A percentile compares a stretch with the other conserved stretches of the same genome.
Evolutionary conservation across 176 grass and related monocot species (phyloP).

Genomic region (Aegilops tauschii): DNA sequence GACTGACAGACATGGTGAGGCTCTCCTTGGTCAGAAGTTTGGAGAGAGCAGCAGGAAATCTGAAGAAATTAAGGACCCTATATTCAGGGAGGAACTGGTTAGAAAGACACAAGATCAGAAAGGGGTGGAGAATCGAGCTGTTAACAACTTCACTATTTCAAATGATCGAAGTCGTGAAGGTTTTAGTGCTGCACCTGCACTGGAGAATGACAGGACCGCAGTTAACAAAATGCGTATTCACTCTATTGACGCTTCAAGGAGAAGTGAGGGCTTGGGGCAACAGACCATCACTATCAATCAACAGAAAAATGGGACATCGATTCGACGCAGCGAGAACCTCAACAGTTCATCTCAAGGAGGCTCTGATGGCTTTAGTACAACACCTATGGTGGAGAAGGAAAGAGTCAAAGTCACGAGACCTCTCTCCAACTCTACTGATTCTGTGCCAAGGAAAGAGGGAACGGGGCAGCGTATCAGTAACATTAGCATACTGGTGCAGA

Average conservation of each 20-base stretch:
- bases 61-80: conserved; percentile 51
- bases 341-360: conserved; percentile 33
- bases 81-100: conserved; percentile 50
- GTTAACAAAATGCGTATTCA: conserved; percentile 48
- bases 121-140: conserved; percentile 33
- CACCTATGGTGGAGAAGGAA: conserved; percentile 40
- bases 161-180: conserved; percentile 42
- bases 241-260: conserved; percentile 35
- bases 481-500: conserved; percentile 51
- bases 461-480: conserved; percentile 48
- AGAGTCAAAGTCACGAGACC: conserved; percentile 36
- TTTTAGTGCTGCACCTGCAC: conserved; percentile 21
- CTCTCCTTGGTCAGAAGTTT: conserved; percentile 33
- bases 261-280: conserved; percentile 43
- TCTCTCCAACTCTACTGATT: conserved; percentile 34
- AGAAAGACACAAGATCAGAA: conserved; percentile 53
- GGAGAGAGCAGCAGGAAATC: conserved; percentile 48
- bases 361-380: conserved; percentile 23
- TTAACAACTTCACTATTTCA: conserved; percentile 45
- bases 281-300: conserved; percentile 38
- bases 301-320: conserved; percentile 54
- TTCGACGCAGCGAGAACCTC: conserved; percentile 23
- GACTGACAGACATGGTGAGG: conserved; percentile 35
- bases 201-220: conserved; percentile 43
- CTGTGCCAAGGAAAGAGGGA: conserved; percentile 38